These are phyloP conservation scores for Ascocoryne sarcoides DNA, from an alignment of 2,329 filamentous ascomycete genomes.

Conservation along the genomic window DNA sequence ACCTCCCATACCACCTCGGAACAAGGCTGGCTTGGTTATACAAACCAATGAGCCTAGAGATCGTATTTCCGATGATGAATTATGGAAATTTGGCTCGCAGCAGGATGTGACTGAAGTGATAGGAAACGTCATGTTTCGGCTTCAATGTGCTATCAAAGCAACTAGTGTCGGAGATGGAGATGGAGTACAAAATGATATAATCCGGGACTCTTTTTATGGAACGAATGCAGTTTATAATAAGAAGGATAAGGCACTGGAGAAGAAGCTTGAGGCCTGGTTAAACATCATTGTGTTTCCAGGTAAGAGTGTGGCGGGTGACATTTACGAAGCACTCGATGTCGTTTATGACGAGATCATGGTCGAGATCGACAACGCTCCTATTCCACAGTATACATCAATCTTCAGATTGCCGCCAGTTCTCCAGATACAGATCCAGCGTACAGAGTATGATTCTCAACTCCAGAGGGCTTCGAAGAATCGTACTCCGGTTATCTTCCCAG, in stretches of 20 bases:
- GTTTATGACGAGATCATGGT: constrained; percentile 76
- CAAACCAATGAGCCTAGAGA: constrained; percentile 22
- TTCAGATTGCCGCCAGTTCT: constrained; percentile 72
- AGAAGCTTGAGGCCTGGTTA: constrained; percentile 34
- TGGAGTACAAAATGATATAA: constrained; percentile 71
- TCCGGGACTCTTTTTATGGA: constrained; percentile 64
- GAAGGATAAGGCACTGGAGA: constrained; percentile 38
- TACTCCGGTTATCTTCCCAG: constrained; percentile 69
- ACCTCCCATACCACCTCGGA: constrained; percentile 28
- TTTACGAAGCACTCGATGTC: constrained; percentile 79
- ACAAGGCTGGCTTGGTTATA: constrained; percentile 26
- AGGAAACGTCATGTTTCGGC: constrained; percentile 79
- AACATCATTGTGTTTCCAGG: constrained; percentile 54
- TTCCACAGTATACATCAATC: constrained; percentile 62
- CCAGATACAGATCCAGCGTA: constrained; percentile 82
- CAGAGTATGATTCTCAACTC: constrained; percentile 57
- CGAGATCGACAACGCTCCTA: constrained; percentile 51
- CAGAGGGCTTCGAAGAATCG: constrained; percentile 61
- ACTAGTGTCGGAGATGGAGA: constrained; percentile 51
- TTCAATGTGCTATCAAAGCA: constrained; percentile 80
- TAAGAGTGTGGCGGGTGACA: constrained; percentile 42
- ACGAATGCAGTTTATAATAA: constrained; percentile 52
- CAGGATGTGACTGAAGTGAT: constrained; percentile 97
- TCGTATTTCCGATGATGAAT: constrained; percentile 24
- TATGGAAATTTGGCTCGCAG: constrained; percentile 42